phyloP scores from a whole-genome alignment of 2,329 filamentous ascomycete species.

The Hypoxylon sp. region DNA sequence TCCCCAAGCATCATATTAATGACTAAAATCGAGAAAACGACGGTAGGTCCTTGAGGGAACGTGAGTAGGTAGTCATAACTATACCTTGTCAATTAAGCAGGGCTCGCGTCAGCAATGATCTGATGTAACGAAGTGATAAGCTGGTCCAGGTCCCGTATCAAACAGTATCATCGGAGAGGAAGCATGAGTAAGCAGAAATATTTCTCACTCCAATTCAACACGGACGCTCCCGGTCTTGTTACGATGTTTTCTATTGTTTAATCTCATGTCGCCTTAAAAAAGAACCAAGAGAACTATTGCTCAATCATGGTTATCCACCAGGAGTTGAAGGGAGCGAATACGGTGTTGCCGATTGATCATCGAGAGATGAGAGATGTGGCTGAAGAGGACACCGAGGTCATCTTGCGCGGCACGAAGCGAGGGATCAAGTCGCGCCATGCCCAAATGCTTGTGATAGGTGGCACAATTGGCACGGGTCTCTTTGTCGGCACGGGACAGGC shows the following conservation, averaged over 20 bases:
- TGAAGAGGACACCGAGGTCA: constrained; percentile 24
- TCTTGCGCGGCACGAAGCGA: constrained; percentile 35
- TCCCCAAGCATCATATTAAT: too few relatives aligned
- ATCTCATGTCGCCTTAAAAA: neutral
- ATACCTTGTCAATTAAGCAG: too few relatives aligned
- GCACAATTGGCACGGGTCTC: constrained; percentile 59
- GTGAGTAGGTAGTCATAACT: too few relatives aligned
- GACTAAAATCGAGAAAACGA: too few relatives aligned
- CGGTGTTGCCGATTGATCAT: constrained; percentile 1
- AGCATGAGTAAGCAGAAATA: constrained; percentile 18
- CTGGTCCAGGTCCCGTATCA: neutral
- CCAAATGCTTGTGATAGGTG: constrained; percentile 42
- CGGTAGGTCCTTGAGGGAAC: too few relatives aligned
- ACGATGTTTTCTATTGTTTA: neutral
- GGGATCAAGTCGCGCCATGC: constrained; percentile 42
- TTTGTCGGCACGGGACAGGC: constrained; percentile 60
- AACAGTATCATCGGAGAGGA: neutral
- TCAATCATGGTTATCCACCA: constrained; percentile 11
- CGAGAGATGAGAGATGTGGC: neutral
- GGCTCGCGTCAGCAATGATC: neutral
- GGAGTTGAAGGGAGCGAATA: constrained; percentile 17
- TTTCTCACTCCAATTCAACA: neutral
- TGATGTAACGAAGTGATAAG: constrained; percentile 37
- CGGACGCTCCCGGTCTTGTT: neutral
- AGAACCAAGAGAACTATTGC: neutral